Evolutionary conservation across 805 yeast species (phyloP), one percentile per base, ranked within the genome.

Genomic region (Millerozyma acaciae): DNA sequence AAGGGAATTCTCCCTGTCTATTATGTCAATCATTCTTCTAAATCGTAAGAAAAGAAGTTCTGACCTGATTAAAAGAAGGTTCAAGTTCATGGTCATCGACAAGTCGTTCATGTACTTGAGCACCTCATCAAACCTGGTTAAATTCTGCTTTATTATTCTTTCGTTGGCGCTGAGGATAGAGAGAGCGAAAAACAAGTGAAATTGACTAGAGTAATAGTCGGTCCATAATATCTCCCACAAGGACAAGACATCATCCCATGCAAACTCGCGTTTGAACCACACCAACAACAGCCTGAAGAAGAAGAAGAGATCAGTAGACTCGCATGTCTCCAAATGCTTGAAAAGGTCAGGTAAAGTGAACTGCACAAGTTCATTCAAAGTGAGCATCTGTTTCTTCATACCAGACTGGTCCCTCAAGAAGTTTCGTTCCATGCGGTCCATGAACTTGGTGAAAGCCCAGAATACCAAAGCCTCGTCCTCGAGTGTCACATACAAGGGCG

Each of bases 171-270:
- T 94, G 30, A 93, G 67, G n/a, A 93, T 80, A 0, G 95, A 93
- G 44, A 90, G 63, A 13, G 95, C 90, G 47, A 93, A 72, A 51
- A 93, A 88, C 22, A 93, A 60, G 46, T 88, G 94, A 55, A 82
- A 89, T 55, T 93, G 97, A 5, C 93, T 79, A 0, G 90, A 75
- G 50, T 85, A 79, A 48, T 64, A 82, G 59, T 90, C 90, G 0
- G 97, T 90, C 80, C 93, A 86, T 29, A 93, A 65, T 3, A 84
- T 78, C 51, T 90, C 98, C 97, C 97, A 90, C n/a, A 90, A 67
- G 18, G 74, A 65, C 51, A 84, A 62, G 1, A 86, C 84, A 34
- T 85, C 85, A 30, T 75, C 75, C 74, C 90, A 84, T 17, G 71
- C 73, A 42, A 93, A 81, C 51, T 93, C 98, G 31, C 98, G 75